Evolutionary conservation across 78 protist species (phyloP), one percentile per base, ranked within the genome.

Genomic region (Dictyostelium capitatum): DNA sequence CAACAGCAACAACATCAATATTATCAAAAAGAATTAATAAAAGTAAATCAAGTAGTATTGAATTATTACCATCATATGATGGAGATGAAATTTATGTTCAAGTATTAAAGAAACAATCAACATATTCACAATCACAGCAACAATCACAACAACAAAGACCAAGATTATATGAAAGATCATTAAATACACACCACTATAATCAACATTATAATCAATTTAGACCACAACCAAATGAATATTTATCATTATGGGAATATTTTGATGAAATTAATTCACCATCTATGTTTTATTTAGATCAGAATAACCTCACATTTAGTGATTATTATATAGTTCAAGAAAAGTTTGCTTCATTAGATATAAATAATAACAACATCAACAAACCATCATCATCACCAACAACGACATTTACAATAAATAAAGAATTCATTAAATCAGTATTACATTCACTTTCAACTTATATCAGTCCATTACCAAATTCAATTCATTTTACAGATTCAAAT

Each of bases 1-100:
- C 15, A 28, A 30, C 43, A 25, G 0, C 15, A 82, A 2, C 56
- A 30, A 65, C 32, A 28, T 11, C 25, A 59, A 10, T 20, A 23
- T 3, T 46, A 5, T 6, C 15, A 23, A 51, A 43, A 25, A 81
- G 30, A 28, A 43, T n/a, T 8, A 43, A 37, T 23, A 65, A 32
- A 47, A 64, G 65, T 48, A 64, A 83, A 50, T 6, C 28, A 9
- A 65, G 81, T 50, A 59, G 78, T 62, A n/a, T 64, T 5, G 79
- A 87, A 51, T 28, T 79, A 12, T 62, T 37, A 37, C 41, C 80
- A 14, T 72, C 37, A 6, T 77, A 56, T 77, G 84, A 87, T 30
- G 93, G 93, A 37, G 93, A 87, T 48, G 93, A 87, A 65, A 51
- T 87, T 46, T 77, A 28, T 23, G n/a, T 87, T 64, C 84, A 87